phyloP scores from a whole-genome alignment of 495 filamentous ascomycete species.

The Parachaetomium inaequale region DNA sequence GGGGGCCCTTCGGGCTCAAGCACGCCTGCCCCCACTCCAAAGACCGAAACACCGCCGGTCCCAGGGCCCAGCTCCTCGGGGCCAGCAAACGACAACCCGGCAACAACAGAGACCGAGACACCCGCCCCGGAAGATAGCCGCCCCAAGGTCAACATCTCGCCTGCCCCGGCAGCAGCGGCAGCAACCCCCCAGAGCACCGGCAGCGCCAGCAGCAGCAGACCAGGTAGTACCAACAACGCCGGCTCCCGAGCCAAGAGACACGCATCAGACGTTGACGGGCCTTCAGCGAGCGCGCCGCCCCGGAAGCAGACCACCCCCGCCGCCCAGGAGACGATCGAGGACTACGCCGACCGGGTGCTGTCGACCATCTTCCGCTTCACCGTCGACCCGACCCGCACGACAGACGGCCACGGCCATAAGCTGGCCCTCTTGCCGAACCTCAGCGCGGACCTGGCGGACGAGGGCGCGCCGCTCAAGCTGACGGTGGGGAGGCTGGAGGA shows the following conservation, averaged over 20 bases:
- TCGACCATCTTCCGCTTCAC: constrained; percentile 69
- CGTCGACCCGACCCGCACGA: constrained; percentile 55
- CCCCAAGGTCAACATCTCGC: constrained; percentile 33
- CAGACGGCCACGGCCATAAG: constrained; percentile 58
- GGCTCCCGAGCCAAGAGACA: constrained; percentile 26
- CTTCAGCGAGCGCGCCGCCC: constrained; percentile 27
- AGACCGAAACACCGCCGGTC: constrained; percentile 7
- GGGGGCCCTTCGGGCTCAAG: constrained; percentile 26
- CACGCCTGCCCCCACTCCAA: constrained; percentile 12
- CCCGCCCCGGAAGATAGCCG: constrained; percentile 8
- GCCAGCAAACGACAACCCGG: constrained; percentile 11
- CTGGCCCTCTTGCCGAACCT: constrained; percentile 58
- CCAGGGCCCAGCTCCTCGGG: constrained; percentile 12
- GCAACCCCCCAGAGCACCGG: constrained; percentile 10
- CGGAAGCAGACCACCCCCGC: constrained; percentile 24
- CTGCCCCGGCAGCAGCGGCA: constrained; percentile 10
- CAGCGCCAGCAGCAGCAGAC: constrained; percentile 11
- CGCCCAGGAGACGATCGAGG: constrained; percentile 47
- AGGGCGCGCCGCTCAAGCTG: constrained; percentile 56
- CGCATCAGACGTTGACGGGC: constrained; percentile 29
- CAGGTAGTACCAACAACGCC: constrained; percentile 26
- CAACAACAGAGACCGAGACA: background rate
- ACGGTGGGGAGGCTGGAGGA: constrained; percentile 63
- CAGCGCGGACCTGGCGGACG: constrained; percentile 62
- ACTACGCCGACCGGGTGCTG: constrained; percentile 69